A percentile compares a stretch with the other conserved stretches of the same genome.
Conservation (phyloP, 2,329 filamentous ascomycete species). For the Mycosphaerella sp. region DNA sequence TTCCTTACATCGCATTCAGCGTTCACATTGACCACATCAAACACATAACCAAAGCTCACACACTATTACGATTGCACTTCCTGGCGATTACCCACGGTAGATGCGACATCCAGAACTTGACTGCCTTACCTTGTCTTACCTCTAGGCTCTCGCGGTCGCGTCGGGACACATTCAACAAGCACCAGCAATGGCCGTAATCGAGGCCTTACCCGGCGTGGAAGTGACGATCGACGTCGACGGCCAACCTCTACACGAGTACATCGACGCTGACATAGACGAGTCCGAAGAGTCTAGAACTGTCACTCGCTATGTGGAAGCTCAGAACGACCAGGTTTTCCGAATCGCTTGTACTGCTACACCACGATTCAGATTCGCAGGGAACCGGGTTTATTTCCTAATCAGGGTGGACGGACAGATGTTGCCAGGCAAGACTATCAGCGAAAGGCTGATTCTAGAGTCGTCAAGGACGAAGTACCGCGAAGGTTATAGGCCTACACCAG, state of each 20-base stretch:
- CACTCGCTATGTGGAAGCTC: not conserved
- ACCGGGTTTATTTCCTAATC: not conserved
- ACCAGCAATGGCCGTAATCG: conserved; percentile 19
- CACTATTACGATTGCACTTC: too few relatives aligned
- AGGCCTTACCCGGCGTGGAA: conserved; percentile 19
- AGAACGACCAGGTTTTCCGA: not conserved
- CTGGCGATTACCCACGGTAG: too few relatives aligned
- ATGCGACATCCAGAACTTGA: too few relatives aligned
- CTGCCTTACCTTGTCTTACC: too few relatives aligned
- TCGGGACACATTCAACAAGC: not conserved
- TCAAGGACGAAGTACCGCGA: not conserved
- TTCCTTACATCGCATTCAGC: too few relatives aligned
- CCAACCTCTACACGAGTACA: conserved; percentile 21
- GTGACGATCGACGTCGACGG: conserved; percentile 18
- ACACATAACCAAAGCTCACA: too few relatives aligned
- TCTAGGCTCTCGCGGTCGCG: not conserved
- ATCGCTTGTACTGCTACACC: not conserved
- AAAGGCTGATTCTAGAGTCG: not conserved
- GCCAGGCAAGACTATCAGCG: not conserved
- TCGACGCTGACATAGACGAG: conserved; percentile 10
- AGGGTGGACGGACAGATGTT: not conserved
- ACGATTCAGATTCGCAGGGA: not conserved
- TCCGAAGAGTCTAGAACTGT: not conserved
- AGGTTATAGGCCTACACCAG: not conserved
- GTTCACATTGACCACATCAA: too few relatives aligned